Percentiles rank a stretch among this genome's conserved stretches.
Conservation (phyloP, 139 green algal species). For the Chlorella sorokiniana region DNA sequence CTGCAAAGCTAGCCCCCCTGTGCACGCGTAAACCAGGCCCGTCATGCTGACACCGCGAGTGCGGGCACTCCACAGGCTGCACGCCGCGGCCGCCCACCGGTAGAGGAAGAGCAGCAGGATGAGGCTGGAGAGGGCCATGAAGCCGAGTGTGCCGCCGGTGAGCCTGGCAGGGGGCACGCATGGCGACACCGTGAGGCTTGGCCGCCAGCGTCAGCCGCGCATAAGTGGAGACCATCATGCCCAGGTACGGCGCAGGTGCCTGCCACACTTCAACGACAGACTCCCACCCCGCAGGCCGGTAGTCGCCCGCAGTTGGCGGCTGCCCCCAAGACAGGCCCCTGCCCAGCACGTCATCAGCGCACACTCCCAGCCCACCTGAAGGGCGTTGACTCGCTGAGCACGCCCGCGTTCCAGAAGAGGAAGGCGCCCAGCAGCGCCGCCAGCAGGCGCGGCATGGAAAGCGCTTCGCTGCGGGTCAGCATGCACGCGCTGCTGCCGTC, state of each 20-base stretch:
- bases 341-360: too few relatives aligned
- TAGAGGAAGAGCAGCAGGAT: slow-evolving; percentile 58
- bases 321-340: too few relatives aligned
- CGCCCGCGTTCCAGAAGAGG: slow-evolving; percentile 26
- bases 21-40: too few relatives aligned
- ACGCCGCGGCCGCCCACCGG: slow-evolving; percentile 13
- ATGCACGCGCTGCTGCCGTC: background rate
- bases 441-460: slow-evolving; percentile 28
- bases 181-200: too few relatives aligned
- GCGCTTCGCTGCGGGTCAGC: background rate
- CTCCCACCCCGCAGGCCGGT: too few relatives aligned
- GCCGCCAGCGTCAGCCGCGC: too few relatives aligned
- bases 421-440: slow-evolving; percentile 2
- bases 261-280: too few relatives aligned
- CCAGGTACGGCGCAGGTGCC: too few relatives aligned
- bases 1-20: too few relatives aligned
- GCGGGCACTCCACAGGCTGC: background rate
- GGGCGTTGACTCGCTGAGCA: slow-evolving; percentile 23
- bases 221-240: too few relatives aligned
- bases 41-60: too few relatives aligned
- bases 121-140: slow-evolving; percentile 49
- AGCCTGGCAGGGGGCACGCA: slow-evolving; percentile 22
- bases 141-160: slow-evolving; percentile 47
- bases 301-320: too few relatives aligned
- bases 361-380: slow-evolving; percentile 1